phyloP scores from a whole-genome alignment of 129 eudicot genomes.

The Lactuca saligna region DNA sequence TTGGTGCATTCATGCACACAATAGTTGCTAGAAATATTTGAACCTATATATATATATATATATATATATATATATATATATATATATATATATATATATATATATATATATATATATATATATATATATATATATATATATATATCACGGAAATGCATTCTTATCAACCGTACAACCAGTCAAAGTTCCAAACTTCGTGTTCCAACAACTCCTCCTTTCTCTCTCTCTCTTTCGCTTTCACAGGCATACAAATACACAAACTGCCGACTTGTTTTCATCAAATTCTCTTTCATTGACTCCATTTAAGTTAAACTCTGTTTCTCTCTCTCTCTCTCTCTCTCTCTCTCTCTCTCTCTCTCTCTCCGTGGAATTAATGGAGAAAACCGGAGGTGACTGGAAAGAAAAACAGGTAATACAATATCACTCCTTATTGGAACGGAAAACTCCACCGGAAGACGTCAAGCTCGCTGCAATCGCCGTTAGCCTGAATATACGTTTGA shows the following conservation, averaged over 20 bases:
- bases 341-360: conserved; percentile 4
- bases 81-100: too few relatives aligned
- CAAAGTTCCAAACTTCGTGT: conserved; percentile 37
- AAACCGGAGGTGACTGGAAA: conserved; percentile 12
- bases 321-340: not conserved
- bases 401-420: conserved; percentile 28
- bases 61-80: too few relatives aligned
- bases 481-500: conserved; percentile 49
- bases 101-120: too few relatives aligned
- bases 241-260: conserved; percentile 12
- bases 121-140: too few relatives aligned
- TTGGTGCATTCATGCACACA: too few relatives aligned
- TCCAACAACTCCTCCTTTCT: conserved; percentile 23
- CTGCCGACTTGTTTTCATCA: conserved; percentile 20
- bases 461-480: conserved; percentile 59
- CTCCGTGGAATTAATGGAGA: conserved; percentile 28
- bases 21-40: too few relatives aligned
- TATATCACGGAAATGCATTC: not conserved
- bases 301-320: conserved; percentile 13
- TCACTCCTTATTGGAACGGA: conserved; percentile 12
- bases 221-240: conserved; percentile 10
- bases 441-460: conserved; percentile 29
- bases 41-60: too few relatives aligned
- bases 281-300: conserved; percentile 26
- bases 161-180: conserved; percentile 40